A percentile compares a stretch with the other conserved stretches of the same genome.
Evolutionary conservation across 2,329 filamentous ascomycete species (phyloP).

Genomic region (Ceratocystis cacaofunesta): DNA sequence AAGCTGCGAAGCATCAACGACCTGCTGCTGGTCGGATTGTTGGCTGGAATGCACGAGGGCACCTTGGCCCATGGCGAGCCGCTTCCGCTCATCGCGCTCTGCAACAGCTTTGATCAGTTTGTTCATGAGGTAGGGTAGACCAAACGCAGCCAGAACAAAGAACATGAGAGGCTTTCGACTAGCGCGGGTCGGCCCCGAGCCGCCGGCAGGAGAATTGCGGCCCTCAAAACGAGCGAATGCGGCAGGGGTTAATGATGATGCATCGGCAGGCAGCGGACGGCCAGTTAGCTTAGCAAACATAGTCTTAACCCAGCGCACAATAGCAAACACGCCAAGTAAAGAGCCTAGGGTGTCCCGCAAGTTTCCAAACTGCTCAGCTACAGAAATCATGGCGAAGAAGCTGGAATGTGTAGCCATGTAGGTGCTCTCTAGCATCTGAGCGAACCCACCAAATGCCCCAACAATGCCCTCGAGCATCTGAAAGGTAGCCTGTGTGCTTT

Average conservation of each 20-base stretch:
- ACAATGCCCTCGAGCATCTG: conserved; percentile 97
- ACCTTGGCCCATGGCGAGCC: conserved; percentile 33
- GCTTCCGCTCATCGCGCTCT: conserved; percentile 57
- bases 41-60: conserved; percentile 29
- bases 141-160: conserved; percentile 88
- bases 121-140: conserved; percentile 89
- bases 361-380: conserved; percentile 92
- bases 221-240: conserved; percentile 85
- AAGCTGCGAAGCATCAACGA: conserved; percentile 74
- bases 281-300: conserved; percentile 86
- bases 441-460: conserved; percentile 89
- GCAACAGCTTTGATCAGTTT: conserved; percentile 80
- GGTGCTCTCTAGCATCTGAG: conserved; percentile 98
- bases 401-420: conserved; percentile 99
- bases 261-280: conserved; percentile 74
- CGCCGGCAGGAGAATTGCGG: conserved; percentile 36
- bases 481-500: conserved; percentile 91
- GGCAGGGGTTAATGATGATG: conserved; percentile 71
- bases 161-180: conserved; percentile 93
- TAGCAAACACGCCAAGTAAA: conserved; percentile 83
- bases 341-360: conserved; percentile 86
- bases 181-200: conserved; percentile 56
- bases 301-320: conserved; percentile 89
- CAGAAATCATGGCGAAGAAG: conserved; percentile 97
- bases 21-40: conserved; percentile 33